A percentile compares a stretch with the other conserved stretches of the same genome.
Conservation (phyloP, 2,329 filamentous ascomycete species). For the Paraphaeosphaeria minitans region DNA sequence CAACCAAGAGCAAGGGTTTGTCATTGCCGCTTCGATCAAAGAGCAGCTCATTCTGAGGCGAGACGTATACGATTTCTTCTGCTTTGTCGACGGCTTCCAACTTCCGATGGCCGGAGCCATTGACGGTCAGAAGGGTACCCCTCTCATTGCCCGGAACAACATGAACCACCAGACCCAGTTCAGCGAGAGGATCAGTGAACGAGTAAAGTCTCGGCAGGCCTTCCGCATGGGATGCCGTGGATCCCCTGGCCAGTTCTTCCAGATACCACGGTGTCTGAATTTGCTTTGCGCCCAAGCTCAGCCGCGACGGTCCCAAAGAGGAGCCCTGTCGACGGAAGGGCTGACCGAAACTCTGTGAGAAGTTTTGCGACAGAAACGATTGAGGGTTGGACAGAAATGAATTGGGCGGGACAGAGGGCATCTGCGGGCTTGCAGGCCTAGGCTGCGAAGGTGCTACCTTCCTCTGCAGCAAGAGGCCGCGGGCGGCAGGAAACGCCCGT, state of each 20-base stretch:
- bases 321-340: constrained; percentile 32
- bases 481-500: constrained; percentile 78
- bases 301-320: constrained; percentile 33
- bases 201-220: constrained; percentile 79
- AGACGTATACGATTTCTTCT: constrained; percentile 85
- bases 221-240: constrained; percentile 36
- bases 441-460: constrained; percentile 63
- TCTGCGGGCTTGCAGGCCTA: constrained; percentile 42
- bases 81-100: constrained; percentile 70
- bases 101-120: constrained; percentile 39
- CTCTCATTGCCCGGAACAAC: constrained; percentile 37
- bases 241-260: constrained; percentile 37
- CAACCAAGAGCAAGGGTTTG: constrained; percentile 68
- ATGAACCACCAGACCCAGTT: constrained; percentile 78
- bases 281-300: constrained; percentile 28
- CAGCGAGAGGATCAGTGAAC: constrained; percentile 82
- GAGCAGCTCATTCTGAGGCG: constrained; percentile 64
- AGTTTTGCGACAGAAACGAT: constrained; percentile 59
- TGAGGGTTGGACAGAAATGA: constrained; percentile 70
- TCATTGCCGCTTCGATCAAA: constrained; percentile 52
- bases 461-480: constrained; percentile 84
- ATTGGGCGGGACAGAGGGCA: constrained; percentile 71
- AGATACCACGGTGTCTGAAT: constrained; percentile 34
- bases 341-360: constrained; percentile 50
- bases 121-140: constrained; percentile 34